Evolutionary conservation across 768 basidiomycete species (phyloP), one percentile per base, ranked within the genome.

Genomic region (Hemileccinum rubropunctum): DNA sequence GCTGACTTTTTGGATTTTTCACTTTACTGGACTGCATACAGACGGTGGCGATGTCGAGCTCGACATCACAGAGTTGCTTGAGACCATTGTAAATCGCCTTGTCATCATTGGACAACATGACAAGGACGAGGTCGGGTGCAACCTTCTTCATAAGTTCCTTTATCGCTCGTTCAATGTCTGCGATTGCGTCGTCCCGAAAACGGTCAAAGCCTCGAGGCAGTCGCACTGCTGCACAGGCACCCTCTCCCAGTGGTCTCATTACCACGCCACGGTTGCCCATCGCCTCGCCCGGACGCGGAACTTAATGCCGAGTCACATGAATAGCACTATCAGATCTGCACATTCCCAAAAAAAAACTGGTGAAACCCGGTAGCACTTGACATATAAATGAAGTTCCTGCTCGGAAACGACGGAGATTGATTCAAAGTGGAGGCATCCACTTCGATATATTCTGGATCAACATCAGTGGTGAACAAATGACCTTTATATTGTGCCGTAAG

Each of bases 11-110:
- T 42, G 6, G 1, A 13, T 35, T 40, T 34, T 76, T 74, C 57
- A 91, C 79, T 63, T 88, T 91, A 20, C 64, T 61, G 0, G 81
- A 70, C 48, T 88, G 88, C 27, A 87, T 86, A 53, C 89, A 92
- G 3, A 91, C 81, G 3, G 83, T 87, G 9, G 81, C 57, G 3
- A 73, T 67, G 45, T 76, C 77, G n/a, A 81, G 64, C 47, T 63
- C 65, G 40, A 76, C 63, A 43, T 81, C 80, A 51, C 76, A 77
- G 21, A 79, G 65, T 35, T 71, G 64, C 63, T 82, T 81, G 54
- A 80, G 50, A 1, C 77, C 77, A 4, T 76, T 71, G 60, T 82
- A 80, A 42, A 80, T 59, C 30, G 69, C 67, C 45, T 70, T 71
- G 63, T 81, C 78, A 9, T 73, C 68, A 50, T 64, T 72, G 38